These are phyloP conservation scores for Cunninghamia lanceolata DNA, from an alignment of 75 land plant species.

Conservation along the genomic window DNA sequence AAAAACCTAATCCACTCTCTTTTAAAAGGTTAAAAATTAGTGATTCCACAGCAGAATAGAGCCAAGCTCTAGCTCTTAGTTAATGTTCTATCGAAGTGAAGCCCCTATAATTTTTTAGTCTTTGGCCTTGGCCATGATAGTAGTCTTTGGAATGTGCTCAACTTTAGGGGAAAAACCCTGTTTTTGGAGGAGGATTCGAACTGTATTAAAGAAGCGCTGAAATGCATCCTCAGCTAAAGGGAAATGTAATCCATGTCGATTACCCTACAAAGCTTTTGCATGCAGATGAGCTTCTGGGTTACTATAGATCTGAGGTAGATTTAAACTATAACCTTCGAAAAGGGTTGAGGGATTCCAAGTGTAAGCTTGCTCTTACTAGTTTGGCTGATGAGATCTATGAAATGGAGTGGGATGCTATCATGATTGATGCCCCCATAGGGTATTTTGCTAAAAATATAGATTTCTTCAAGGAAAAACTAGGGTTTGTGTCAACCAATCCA, in stretches of 20 bases:
- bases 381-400: constrained; percentile 62
- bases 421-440: constrained; percentile 83
- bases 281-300: constrained; percentile 45
- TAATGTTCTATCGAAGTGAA: constrained; percentile 36
- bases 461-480: too few relatives aligned
- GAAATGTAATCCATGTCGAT: constrained; percentile 27
- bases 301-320: constrained; percentile 26
- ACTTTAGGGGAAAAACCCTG: constrained; percentile 60
- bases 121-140: constrained; percentile 87
- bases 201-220: constrained; percentile 42
- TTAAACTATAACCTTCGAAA: constrained; percentile 14
- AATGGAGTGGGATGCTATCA: constrained; percentile 74
- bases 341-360: constrained; percentile 31
- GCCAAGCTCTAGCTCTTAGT: constrained; percentile 52
- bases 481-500: too few relatives aligned
- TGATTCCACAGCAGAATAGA: constrained; percentile 61
- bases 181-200: constrained; percentile 76
- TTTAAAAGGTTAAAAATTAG: too few relatives aligned
- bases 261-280: constrained; percentile 47
- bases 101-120: constrained; percentile 79
- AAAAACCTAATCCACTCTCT: too few relatives aligned
- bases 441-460: too few relatives aligned
- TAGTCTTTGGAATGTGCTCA: constrained; percentile 63
- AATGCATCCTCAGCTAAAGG: constrained; percentile 21
- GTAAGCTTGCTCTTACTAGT: constrained; percentile 47